Evolutionary conservation across 345 rosid genomes (phyloP), one percentile per base, ranked within the genome.

Genomic region (Rubroshorea leprosula): DNA sequence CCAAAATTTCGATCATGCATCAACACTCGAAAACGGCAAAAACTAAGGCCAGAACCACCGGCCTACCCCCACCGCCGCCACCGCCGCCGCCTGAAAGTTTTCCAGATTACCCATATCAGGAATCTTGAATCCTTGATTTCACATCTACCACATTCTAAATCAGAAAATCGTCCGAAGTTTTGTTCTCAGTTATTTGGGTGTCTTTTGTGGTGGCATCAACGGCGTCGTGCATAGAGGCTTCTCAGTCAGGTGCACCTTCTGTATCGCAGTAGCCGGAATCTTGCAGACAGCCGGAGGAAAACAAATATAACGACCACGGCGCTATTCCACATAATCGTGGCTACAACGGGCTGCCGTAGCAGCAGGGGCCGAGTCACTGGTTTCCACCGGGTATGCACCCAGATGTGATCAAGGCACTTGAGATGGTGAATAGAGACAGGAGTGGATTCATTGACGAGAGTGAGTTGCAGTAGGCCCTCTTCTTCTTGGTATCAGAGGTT

Each of bases 361-460:
- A 19, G 6, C 44, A 6, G 2, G 78, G 59, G 24, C 57, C 41
- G 51, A 51, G 31, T 27, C 62, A 74, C 51, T 66, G 60, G 41
- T 81, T 88, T 69, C 72, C 83, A 0, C 65, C 76, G 19, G 93
- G 83, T 54, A 83, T 85, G 1, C 62, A 71, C 23, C 78, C 81
- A 2, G 75, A 78, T 5, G 82, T 79, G 19, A 64, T 83, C 6
- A 72, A 79, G 63, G 78, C 84, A 64, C 85, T 89, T 23, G 51
- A 80, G 49, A 72, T 77, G 72, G 90, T 72, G 11, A 94, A 83
- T 38, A 75, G 82, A 55, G 75, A 85, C 38, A 27, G 90, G 54
- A 81, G 78, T 57, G 89, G 90, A 23, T 89, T 52, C 47, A 77
- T 85, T 20, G 83, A 89, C 23, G 96, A 83, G 63, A 64, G 67